Conservation (phyloP, 306 rosid species). For the Vigna mungo region DNA sequence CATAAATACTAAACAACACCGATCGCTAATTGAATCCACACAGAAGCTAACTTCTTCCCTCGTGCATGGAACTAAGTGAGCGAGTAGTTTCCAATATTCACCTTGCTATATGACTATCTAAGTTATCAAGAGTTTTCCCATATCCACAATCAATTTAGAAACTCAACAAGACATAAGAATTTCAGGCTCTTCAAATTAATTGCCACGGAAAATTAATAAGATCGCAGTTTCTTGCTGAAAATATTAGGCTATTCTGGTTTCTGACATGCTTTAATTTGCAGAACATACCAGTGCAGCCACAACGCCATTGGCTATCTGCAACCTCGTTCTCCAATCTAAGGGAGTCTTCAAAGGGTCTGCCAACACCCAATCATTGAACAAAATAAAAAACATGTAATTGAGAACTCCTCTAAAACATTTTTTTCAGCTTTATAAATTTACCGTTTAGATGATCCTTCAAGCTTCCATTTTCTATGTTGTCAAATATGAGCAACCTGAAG, state of each 20-base stretch:
- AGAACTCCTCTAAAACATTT: slow-evolving; percentile 23
- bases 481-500: slow-evolving; percentile 81
- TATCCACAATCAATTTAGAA: slow-evolving; percentile 21
- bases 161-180: background rate
- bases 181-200: slow-evolving; percentile 23
- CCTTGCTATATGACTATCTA: background rate
- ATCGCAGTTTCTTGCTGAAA: slow-evolving; percentile 19
- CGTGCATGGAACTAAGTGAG: background rate
- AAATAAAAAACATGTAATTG: slow-evolving; percentile 30
- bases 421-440: slow-evolving; percentile 43
- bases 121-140: background rate
- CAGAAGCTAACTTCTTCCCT: slow-evolving; percentile 1
- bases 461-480: slow-evolving; percentile 84
- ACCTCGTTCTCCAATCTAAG: slow-evolving; percentile 84
- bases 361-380: slow-evolving; percentile 42
- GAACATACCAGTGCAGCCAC: slow-evolving; percentile 84
- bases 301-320: slow-evolving; percentile 79
- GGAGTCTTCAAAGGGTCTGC: slow-evolving; percentile 94
- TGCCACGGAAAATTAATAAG: slow-evolving; percentile 6
- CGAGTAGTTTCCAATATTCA: slow-evolving; percentile 1
- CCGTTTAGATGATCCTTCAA: slow-evolving; percentile 92
- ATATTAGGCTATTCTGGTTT: slow-evolving; percentile 22
- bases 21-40: background rate
- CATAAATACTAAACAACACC: background rate
- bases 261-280: slow-evolving; percentile 24